phyloP scores from a whole-genome alignment of 2,329 filamentous ascomycete genomes.

The Rachicladosporium sp. region DNA sequence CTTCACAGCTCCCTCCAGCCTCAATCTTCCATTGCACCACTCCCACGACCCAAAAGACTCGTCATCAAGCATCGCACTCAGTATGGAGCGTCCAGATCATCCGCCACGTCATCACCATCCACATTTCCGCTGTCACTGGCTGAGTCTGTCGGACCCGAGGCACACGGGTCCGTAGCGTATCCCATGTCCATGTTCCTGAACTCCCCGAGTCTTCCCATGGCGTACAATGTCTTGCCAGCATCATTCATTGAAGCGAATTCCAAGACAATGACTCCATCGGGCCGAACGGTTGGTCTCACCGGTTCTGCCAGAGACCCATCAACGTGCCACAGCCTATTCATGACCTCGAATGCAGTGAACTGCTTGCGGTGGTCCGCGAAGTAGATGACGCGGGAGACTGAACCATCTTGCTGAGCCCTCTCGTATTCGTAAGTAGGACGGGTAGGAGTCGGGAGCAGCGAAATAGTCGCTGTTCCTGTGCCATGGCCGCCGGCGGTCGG shows the following conservation, averaged over 20 bases:
- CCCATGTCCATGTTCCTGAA: too few relatives aligned
- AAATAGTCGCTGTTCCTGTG: background rate
- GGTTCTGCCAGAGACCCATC: background rate
- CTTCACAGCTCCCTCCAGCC: too few relatives aligned
- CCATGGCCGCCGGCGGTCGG: background rate
- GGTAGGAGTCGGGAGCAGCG: background rate
- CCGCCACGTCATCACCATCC: too few relatives aligned
- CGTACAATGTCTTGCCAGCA: background rate
- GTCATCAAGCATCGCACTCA: too few relatives aligned
- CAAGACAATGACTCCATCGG: background rate
- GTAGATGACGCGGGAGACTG: background rate
- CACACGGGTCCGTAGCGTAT: too few relatives aligned
- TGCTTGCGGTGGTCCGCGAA: background rate
- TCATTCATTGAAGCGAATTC: background rate
- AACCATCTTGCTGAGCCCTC: background rate
- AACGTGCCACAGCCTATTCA: background rate
- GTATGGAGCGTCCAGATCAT: too few relatives aligned
- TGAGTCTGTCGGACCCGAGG: too few relatives aligned
- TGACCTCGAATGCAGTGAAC: background rate
- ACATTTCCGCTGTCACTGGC: too few relatives aligned
- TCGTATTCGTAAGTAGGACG: background rate
- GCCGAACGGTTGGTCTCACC: background rate
- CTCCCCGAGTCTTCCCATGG: too few relatives aligned
- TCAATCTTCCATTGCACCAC: too few relatives aligned
- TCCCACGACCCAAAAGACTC: too few relatives aligned